phyloP scores from a whole-genome alignment of 768 basidiomycete species.

The Lentinula sp. region DNA sequence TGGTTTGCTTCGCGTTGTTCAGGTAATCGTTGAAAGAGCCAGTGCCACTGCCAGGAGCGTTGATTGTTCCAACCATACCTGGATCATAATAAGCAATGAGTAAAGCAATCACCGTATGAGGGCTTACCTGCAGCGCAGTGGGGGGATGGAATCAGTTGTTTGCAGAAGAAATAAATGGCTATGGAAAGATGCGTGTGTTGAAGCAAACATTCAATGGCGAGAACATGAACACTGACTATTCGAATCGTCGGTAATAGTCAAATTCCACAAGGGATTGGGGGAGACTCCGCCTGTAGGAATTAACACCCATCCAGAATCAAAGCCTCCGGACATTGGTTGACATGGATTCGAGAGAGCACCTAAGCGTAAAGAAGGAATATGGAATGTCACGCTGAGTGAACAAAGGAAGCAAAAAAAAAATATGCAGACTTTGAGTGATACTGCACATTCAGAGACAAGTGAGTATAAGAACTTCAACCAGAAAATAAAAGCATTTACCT shows the following conservation, averaged over 20 bases:
- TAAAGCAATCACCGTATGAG: too few relatives aligned
- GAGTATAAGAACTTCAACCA: not conserved
- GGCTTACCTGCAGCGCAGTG: slow-evolving; percentile 30
- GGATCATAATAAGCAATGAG: not conserved
- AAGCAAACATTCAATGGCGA: not conserved
- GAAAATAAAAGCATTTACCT: not conserved
- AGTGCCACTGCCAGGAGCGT: slow-evolving; percentile 36
- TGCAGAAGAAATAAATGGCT: slow-evolving; percentile 60
- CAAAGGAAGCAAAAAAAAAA: not conserved
- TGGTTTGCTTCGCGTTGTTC: slow-evolving; percentile 21
- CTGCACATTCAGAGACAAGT: slow-evolving; percentile 7
- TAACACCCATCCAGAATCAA: slow-evolving; percentile 48
- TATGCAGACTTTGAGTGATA: slow-evolving; percentile 45
- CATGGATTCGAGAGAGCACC: slow-evolving; percentile 28
- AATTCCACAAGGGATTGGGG: slow-evolving; percentile 35
- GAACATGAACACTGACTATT: slow-evolving; percentile 28
- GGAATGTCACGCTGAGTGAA: not conserved
- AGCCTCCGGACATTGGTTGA: slow-evolving; percentile 36
- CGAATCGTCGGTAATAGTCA: slow-evolving; percentile 42
- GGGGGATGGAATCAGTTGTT: slow-evolving; percentile 29
- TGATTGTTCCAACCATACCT: slow-evolving; percentile 50
- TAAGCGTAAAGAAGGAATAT: not conserved
- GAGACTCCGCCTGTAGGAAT: slow-evolving; percentile 23
- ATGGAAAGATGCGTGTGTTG: slow-evolving; percentile 12
- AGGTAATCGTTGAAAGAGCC: slow-evolving; percentile 34